Evolutionary conservation across 2,329 filamentous ascomycete species (phyloP).

Genomic region (Trichoderma semiorbis): DNA sequence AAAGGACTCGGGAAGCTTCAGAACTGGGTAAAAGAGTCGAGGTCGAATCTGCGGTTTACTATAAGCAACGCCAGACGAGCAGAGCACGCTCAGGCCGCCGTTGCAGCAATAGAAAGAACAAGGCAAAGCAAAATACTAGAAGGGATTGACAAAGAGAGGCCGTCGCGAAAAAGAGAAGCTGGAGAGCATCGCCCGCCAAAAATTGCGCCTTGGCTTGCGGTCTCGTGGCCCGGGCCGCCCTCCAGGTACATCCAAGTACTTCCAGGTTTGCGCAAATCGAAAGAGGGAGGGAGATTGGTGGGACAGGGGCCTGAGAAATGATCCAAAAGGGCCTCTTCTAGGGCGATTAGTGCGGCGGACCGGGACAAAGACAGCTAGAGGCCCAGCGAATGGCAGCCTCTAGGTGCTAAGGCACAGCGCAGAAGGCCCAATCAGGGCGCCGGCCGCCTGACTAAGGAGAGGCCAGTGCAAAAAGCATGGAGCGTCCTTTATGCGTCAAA

Average conservation of each 20-base stretch:
- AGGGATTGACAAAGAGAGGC: background rate
- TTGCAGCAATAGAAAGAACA: background rate
- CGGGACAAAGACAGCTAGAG: background rate
- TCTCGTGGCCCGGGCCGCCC: conserved; percentile 15
- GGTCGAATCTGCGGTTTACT: background rate
- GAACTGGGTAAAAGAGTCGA: background rate
- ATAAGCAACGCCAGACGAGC: conserved; percentile 3
- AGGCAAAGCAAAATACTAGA: background rate
- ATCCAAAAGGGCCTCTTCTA: conserved; percentile 4
- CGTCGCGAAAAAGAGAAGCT: background rate
- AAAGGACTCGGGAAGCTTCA: background rate
- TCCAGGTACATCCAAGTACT: background rate
- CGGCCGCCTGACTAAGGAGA: background rate
- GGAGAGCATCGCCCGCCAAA: background rate
- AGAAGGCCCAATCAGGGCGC: background rate
- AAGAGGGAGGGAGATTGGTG: conserved; percentile 7
- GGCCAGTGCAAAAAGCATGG: background rate
- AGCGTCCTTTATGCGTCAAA: background rate
- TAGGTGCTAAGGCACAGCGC: background rate
- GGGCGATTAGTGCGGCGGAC: conserved; percentile 3
- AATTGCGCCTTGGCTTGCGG: background rate
- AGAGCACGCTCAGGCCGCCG: background rate
- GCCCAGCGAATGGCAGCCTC: background rate
- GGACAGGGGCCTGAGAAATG: conserved; percentile 11
- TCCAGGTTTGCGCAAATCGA: background rate